phyloP scores from a whole-genome alignment of 1,139 yeast genomes.

The Suhomyces yuchorum region DNA sequence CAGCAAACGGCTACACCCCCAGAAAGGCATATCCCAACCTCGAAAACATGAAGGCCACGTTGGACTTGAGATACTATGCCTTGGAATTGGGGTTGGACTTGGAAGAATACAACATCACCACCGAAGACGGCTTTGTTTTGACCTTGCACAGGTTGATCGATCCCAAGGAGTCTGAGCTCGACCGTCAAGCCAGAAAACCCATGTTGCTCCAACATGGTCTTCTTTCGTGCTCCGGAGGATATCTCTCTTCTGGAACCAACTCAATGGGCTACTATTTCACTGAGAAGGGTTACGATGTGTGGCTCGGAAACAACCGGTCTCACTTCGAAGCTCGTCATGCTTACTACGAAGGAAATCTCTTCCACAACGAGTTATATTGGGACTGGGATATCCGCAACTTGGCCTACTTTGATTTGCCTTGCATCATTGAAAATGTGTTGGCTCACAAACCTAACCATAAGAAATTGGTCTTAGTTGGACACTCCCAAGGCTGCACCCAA shows the following conservation, averaged over 20 bases:
- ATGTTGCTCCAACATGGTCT: constrained; percentile 82
- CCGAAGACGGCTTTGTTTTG: constrained; percentile 79
- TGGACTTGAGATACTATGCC: constrained; percentile 66
- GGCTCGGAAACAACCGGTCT: constrained; percentile 92
- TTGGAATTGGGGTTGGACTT: constrained; percentile 60
- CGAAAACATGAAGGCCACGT: constrained; percentile 29
- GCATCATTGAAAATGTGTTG: constrained; percentile 65
- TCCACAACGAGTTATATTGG: constrained; percentile 62
- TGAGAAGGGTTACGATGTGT: constrained; percentile 77
- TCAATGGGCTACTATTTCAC: constrained; percentile 69
- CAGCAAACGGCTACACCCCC: constrained; percentile 27
- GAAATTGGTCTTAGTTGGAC: constrained; percentile 70
- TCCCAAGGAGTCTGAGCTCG: constrained; percentile 41
- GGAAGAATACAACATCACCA: constrained; percentile 59
- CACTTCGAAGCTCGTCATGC: constrained; percentile 74
- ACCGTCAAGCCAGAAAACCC: constrained; percentile 49
- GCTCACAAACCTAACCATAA: constrained; percentile 40
- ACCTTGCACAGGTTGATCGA: constrained; percentile 64
- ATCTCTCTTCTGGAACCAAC: constrained; percentile 72
- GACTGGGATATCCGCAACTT: constrained; percentile 86
- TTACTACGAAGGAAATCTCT: constrained; percentile 35
- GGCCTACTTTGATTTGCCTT: constrained; percentile 76
- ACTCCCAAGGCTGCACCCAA: constrained; percentile 94
- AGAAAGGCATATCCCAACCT: constrained; percentile 36
- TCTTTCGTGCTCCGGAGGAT: constrained; percentile 84